Conservation (phyloP, 2,329 filamentous ascomycete species). For the Clonostachys rosea region DNA sequence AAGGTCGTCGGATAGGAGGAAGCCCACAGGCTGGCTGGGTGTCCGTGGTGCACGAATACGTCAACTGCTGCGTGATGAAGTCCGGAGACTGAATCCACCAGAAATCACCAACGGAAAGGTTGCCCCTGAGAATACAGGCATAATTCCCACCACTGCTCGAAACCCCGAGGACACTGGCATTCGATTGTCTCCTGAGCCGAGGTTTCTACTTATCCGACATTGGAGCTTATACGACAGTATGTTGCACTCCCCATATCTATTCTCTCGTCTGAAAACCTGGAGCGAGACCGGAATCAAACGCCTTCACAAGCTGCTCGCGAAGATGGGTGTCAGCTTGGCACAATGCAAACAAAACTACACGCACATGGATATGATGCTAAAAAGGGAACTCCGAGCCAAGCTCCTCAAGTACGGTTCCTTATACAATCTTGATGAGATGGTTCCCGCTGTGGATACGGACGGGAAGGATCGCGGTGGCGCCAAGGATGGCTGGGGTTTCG, state of each 20-base stretch:
- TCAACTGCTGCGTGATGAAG: conserved; percentile 85
- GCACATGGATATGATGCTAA: conserved; percentile 98
- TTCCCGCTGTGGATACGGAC: conserved; percentile 72
- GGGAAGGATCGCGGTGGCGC: conserved; percentile 64
- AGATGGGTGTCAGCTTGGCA: conserved; percentile 92
- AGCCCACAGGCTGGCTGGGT: conserved; percentile 71
- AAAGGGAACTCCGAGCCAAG: conserved; percentile 78
- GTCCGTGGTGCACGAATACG: conserved; percentile 79
- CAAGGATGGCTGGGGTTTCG: conserved; percentile 95
- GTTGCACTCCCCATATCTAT: conserved; percentile 94
- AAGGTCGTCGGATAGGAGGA: conserved; percentile 48
- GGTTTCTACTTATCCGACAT: conserved; percentile 87
- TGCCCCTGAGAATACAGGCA: conserved; percentile 64
- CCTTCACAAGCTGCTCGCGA: conserved; percentile 89
- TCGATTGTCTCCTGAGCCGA: conserved; percentile 86
- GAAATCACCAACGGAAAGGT: conserved; percentile 58
- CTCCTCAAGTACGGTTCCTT: conserved; percentile 87
- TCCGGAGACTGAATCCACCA: conserved; percentile 84
- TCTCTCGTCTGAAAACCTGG: conserved; percentile 90
- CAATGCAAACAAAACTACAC: conserved; percentile 96
- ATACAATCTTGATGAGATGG: conserved; percentile 91
- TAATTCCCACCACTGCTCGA: conserved; percentile 83
- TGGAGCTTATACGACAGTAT: conserved; percentile 99
- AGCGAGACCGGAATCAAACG: conserved; percentile 83
- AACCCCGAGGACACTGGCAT: conserved; percentile 92